A percentile compares a stretch with the other conserved stretches of the same genome.
Conservation (phyloP, 1,284 basidiomycete genomes). For the Ustilago tritici region DNA sequence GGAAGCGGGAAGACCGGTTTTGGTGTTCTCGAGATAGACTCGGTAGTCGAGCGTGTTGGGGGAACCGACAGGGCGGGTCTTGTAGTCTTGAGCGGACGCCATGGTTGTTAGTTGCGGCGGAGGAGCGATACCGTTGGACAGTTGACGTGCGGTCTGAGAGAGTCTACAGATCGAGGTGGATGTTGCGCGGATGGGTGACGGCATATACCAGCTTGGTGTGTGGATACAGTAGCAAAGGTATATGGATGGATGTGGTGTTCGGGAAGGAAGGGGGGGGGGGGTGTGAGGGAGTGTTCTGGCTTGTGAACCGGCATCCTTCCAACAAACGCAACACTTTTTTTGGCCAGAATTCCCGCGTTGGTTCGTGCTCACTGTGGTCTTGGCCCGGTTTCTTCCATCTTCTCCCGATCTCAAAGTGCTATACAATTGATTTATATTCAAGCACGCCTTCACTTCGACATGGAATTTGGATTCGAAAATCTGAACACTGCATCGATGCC, state of each 20-base stretch:
- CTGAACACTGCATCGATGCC: background rate
- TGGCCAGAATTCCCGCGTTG: background rate
- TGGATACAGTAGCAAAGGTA: constrained; percentile 5
- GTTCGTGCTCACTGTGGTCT: background rate
- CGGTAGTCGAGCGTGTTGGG: constrained; percentile 96
- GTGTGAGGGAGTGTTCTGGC: background rate
- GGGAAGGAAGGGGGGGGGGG: background rate
- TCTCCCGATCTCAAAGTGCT: background rate
- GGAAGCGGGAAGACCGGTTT: constrained; percentile 64
- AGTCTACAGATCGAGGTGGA: constrained; percentile 54
- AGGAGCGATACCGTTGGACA: constrained; percentile 37
- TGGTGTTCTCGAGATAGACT: constrained; percentile 81
- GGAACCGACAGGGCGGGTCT: constrained; percentile 83
- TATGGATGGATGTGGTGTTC: constrained; percentile 2
- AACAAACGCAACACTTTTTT: background rate
- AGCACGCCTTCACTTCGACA: constrained; percentile 1
- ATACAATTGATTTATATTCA: background rate
- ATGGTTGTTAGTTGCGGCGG: constrained; percentile 19
- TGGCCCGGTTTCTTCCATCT: constrained; percentile 5
- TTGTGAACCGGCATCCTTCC: background rate
- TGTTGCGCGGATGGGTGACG: constrained; percentile 33
- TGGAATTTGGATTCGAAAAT: background rate
- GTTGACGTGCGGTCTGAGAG: constrained; percentile 58
- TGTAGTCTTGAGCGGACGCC: constrained; percentile 72
- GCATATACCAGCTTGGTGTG: constrained; percentile 28